phyloP scores from a whole-genome alignment of 768 basidiomycete genomes.

The Leccinellum albellum region DNA sequence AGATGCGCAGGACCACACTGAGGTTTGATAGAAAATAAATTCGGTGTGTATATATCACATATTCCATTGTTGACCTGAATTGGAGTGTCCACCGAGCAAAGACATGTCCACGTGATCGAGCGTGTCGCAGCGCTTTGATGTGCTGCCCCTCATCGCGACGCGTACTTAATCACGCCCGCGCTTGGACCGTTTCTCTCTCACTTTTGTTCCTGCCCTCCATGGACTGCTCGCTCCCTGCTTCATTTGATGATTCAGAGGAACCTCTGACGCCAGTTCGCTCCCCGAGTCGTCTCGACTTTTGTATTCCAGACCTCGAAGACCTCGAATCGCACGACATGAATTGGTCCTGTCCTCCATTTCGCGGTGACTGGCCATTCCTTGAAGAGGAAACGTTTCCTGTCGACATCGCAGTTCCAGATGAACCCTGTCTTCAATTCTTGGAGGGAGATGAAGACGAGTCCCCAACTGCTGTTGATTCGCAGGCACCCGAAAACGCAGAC shows the following conservation, averaged over 20 bases:
- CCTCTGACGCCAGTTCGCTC: conserved; percentile 38
- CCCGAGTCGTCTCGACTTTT: conserved; percentile 47
- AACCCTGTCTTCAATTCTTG: background rate
- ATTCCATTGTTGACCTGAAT: conserved; percentile 8
- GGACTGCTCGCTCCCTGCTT: conserved; percentile 8
- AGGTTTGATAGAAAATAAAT: conserved; percentile 22
- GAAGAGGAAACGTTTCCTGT: conserved; percentile 10
- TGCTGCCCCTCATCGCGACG: conserved; percentile 10
- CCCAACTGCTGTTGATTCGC: conserved; percentile 10
- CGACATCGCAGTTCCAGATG: background rate
- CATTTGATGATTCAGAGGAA: conserved; percentile 12
- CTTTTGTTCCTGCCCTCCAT: background rate
- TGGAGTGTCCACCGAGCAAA: conserved; percentile 2
- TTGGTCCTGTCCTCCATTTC: conserved; percentile 9
- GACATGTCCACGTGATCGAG: conserved; percentile 23
- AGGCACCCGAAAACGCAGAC: conserved; percentile 13
- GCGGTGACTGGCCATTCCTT: background rate
- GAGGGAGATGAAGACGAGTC: background rate
- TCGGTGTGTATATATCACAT: conserved; percentile 23
- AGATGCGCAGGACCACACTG: conserved; percentile 35
- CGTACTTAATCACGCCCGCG: conserved; percentile 9
- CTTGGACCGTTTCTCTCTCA: background rate
- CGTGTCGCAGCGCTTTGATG: conserved; percentile 19
- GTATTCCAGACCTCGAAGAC: conserved; percentile 6
- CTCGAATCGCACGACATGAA: conserved; percentile 6